phyloP scores from a whole-genome alignment of 1,284 basidiomycete genomes.

The Ganoderma multipileum region DNA sequence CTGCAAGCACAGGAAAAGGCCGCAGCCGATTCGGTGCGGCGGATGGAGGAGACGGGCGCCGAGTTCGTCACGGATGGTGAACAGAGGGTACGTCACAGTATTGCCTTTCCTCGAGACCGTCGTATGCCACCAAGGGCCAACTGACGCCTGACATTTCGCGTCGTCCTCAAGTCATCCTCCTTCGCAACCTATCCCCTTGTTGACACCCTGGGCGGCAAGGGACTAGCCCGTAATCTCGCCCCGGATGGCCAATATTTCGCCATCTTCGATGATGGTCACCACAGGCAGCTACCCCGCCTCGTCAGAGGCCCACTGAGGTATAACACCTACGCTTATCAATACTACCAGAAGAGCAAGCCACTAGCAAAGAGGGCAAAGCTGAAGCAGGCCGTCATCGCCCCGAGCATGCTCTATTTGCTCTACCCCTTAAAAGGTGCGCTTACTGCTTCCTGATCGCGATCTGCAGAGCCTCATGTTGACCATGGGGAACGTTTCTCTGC shows the following conservation, averaged over 20 bases:
- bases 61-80: neutral
- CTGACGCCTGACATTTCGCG: neutral
- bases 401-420: neutral
- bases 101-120: neutral
- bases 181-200: neutral
- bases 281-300: slow-evolving; percentile 1
- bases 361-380: neutral
- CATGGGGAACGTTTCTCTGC: neutral
- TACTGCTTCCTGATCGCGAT: neutral
- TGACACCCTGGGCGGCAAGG: neutral
- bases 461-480: neutral
- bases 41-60: neutral
- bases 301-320: neutral
- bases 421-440: neutral
- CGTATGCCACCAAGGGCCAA: neutral
- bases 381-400: slow-evolving; percentile 3
- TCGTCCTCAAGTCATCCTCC: neutral
- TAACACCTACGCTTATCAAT: neutral
- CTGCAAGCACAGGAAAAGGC: neutral
- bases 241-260: neutral
- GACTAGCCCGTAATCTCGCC: neutral
- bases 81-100: neutral
- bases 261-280: neutral
- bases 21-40: neutral
- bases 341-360: neutral